Evolutionary conservation across 257 asterid genomes (phyloP), one percentile per base, ranked within the genome.

Genomic region (Scutellaria barbata): DNA sequence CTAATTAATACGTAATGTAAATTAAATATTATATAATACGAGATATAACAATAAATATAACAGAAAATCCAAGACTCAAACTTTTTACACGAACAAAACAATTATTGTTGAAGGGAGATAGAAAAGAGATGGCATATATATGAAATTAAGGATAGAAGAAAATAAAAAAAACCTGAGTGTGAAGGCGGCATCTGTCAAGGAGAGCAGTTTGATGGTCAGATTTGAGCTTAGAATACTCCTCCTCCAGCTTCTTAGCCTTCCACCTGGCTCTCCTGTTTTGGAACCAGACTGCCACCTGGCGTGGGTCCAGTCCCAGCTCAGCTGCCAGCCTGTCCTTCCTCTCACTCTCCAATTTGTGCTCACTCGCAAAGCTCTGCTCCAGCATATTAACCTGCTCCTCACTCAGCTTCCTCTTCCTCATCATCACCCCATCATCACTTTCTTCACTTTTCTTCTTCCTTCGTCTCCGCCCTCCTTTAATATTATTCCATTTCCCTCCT

Each of bases 201-300:
- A 88, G 76, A 53, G 89, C 72, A 48, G 61, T 58, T 0, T 90
- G 88, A 3, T 84, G 97, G 22, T 86, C 72, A 1, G 87, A 41
- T 56, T 78, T 76, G 54, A 93, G 85, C 60, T 72, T 83, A 40
- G 83, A 61, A 73, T 80, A 93, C 77, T 93, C 97, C 14, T 93
- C 98, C 81, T 93, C 98, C 8, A 90, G 83, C 76, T 77, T 93
- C 88, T 93, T 87, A 71, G 76, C 76, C 95, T 79, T 87, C 98
- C 98, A 93, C 25, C 98, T 74, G 6, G 95, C 97, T 61, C 98
- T 62, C 20, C 96, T 59, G 83, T 93, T 93, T 73, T 93, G 98
- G 53, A 93, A 93, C 98, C 98, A 93, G 3, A 93, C 98, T 1
- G 97, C 98, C 12, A 93, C 98, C 81, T 93, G 98, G 39, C 98